Evolutionary conservation across 2,329 filamentous ascomycete genomes (phyloP).

Genomic region (Elsinoe perseae): DNA sequence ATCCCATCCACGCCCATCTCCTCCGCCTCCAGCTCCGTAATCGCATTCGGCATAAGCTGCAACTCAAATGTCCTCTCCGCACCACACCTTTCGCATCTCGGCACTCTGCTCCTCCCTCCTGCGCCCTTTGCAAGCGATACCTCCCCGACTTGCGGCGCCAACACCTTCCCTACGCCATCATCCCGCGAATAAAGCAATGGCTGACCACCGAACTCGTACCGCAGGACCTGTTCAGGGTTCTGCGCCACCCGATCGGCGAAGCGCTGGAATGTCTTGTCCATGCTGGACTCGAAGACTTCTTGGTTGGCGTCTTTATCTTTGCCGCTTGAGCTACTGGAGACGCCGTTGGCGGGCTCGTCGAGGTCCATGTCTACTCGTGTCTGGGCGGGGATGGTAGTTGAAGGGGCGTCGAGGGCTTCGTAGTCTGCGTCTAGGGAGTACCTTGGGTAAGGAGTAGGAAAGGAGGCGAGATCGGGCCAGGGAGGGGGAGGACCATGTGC

Average conservation of each 20-base stretch:
- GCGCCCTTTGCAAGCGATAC: slow-evolving; percentile 25
- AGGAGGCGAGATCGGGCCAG: slow-evolving; percentile 62
- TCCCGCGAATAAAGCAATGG: slow-evolving; percentile 69
- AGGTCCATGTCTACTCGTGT: slow-evolving; percentile 36
- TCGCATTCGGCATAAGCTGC: slow-evolving; percentile 85
- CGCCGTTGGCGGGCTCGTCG: slow-evolving; percentile 24
- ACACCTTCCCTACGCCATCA: slow-evolving; percentile 62
- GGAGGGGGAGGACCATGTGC: slow-evolving; percentile 45
- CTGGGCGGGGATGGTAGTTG: slow-evolving; percentile 43
- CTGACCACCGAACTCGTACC: slow-evolving; percentile 42
- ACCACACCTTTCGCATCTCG: slow-evolving; percentile 70
- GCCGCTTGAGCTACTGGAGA: slow-evolving; percentile 22
- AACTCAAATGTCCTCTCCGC: slow-evolving; percentile 75
- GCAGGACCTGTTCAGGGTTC: slow-evolving; percentile 45
- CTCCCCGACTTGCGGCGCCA: slow-evolving; percentile 36
- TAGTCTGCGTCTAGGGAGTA: slow-evolving; percentile 85
- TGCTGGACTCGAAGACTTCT: slow-evolving; percentile 40
- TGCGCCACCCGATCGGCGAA: slow-evolving; percentile 45
- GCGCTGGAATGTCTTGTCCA: slow-evolving; percentile 45
- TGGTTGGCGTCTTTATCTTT: slow-evolving; percentile 38
- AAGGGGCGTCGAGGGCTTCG: slow-evolving; percentile 65
- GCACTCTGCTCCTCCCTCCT: slow-evolving; percentile 46
- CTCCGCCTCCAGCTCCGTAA: slow-evolving; percentile 73
- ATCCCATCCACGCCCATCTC: slow-evolving; percentile 68
- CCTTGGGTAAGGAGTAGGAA: slow-evolving; percentile 64